A percentile compares a stretch with the other conserved stretches of the same genome.
phyloP scores from a whole-genome alignment of 2,329 filamentous ascomycete species.

The Alternaria gaisen region DNA sequence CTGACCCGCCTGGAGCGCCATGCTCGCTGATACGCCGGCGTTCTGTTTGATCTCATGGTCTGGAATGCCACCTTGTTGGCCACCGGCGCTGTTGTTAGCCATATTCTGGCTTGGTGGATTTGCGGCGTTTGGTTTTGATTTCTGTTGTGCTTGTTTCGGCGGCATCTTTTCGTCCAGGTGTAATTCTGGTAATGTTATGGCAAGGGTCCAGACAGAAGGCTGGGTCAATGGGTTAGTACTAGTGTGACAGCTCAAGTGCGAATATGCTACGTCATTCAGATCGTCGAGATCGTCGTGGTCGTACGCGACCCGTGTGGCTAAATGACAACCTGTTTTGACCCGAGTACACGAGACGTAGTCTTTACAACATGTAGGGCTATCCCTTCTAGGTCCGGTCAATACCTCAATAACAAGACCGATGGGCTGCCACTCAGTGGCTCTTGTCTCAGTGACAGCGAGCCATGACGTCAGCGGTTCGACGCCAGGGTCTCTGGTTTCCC shows the following conservation, averaged over 20 bases:
- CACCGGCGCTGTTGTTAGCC: conserved; percentile 15
- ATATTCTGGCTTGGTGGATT: conserved; percentile 17
- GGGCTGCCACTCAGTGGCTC: background rate
- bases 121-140: conserved; percentile 12
- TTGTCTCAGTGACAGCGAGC: background rate
- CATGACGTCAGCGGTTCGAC: conserved; percentile 13
- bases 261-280: conserved; percentile 16
- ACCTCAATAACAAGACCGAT: background rate
- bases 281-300: conserved; percentile 5
- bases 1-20: conserved; percentile 49
- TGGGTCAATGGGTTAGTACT: conserved; percentile 6
- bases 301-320: conserved; percentile 7
- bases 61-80: conserved; percentile 34
- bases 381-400: background rate
- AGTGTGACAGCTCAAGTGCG: conserved; percentile 8
- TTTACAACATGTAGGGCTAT: conserved; percentile 2
- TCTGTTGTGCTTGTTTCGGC: conserved; percentile 18
- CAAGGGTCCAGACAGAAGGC: conserved; percentile 1
- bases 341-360: background rate
- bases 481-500: background rate
- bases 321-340: conserved; percentile 15
- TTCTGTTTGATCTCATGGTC: conserved; percentile 52
- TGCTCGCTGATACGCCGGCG: conserved; percentile 48
- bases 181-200: background rate
- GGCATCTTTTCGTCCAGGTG: conserved; percentile 8